A percentile compares a stretch with the other conserved stretches of the same genome.
phyloP scores from a whole-genome alignment of 2,329 filamentous ascomycete species.

The Pseudocercospora ulei region DNA sequence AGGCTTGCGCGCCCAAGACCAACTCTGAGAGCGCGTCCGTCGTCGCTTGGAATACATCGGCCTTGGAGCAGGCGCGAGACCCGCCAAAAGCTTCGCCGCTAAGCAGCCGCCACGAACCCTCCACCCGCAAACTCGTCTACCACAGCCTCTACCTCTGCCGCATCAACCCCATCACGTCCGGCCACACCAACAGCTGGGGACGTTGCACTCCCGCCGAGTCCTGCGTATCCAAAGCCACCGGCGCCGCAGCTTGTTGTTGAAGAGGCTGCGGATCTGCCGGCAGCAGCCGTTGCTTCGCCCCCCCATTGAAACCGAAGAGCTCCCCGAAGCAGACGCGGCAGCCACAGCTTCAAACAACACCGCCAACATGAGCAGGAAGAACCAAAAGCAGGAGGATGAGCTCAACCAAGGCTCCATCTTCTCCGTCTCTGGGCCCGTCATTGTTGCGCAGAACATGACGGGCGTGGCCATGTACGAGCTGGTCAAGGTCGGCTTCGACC shows the following conservation, averaged over 20 bases:
- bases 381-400: slow-evolving; percentile 42
- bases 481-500: slow-evolving; percentile 84
- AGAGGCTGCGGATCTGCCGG: slow-evolving; percentile 8
- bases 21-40: slow-evolving; percentile 51
- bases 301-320: slow-evolving; percentile 16
- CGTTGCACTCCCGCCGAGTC: slow-evolving; percentile 21
- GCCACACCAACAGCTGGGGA: slow-evolving; percentile 16
- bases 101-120: slow-evolving; percentile 14
- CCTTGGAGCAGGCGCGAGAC: slow-evolving; percentile 29
- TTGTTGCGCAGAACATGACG: slow-evolving; percentile 96
- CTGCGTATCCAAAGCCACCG: slow-evolving; percentile 11
- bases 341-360: slow-evolving; percentile 15
- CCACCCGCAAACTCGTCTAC: slow-evolving; percentile 14
- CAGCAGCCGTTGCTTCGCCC: slow-evolving; percentile 13
- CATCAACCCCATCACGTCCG: slow-evolving; percentile 6
- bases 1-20: slow-evolving; percentile 50
- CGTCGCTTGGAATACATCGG: slow-evolving; percentile 47
- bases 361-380: slow-evolving; percentile 34
- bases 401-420: slow-evolving; percentile 57
- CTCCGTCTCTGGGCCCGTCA: slow-evolving; percentile 74
- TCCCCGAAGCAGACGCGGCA: slow-evolving; percentile 8
- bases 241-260: slow-evolving; percentile 11
- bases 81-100: slow-evolving; percentile 14
- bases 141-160: slow-evolving; percentile 14
- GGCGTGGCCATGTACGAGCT: slow-evolving; percentile 99